Base-by-base conservation (phyloP, 805 yeast genomes). In the Pichia membranifaciens region DNA sequence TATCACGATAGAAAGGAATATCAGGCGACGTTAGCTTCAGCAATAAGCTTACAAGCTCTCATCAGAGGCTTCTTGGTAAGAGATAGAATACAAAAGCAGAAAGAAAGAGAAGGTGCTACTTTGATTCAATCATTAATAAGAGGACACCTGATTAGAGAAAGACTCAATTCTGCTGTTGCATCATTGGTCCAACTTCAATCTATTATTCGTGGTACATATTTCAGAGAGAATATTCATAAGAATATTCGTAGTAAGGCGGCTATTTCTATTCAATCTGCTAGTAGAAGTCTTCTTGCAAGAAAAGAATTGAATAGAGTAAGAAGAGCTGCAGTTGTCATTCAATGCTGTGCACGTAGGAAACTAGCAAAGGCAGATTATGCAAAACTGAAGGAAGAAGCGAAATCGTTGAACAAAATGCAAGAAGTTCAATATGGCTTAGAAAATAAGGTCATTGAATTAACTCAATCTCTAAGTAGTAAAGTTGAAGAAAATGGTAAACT, bases 361-460 rank as follows among this genome's bases (percentile, higher is more conserved):
- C 67, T 73, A 50, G 99, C 99, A 22, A 71, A 71, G 52, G 70
- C 69, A 44, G 83, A 84, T 62, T 78, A 87, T 57, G 68, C 70
- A 53, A 67, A 72, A 48, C 72, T 88, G 64, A 86, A 80, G 62
- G 75, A 75, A n/a, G 98, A 93, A 54, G 96, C 97, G 28, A 87
- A 87, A 63, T 87, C 96, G 15, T 95, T 88, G 39, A 83, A 84
- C 62, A 95, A 84, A 61, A 76, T 87, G 71, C 81, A 87, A 66
- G 96, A 91, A 64, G 95, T 87, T 35, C 89, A 95, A 58, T 93
- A 88, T 69, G 81, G 85, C 64, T 76, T 95, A 59, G 99, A 93
- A 67, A 93, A 93, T 68, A 93, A 95, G 73, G 97, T 95, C n/a
- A 89, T 93, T 54, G 95, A 90, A 66, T 78, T 93, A 56, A 91